Evolutionary conservation across 176 grass and related monocot genomes (phyloP), one percentile per base, ranked within the genome.

Genomic region (Neostapfia colusana): DNA sequence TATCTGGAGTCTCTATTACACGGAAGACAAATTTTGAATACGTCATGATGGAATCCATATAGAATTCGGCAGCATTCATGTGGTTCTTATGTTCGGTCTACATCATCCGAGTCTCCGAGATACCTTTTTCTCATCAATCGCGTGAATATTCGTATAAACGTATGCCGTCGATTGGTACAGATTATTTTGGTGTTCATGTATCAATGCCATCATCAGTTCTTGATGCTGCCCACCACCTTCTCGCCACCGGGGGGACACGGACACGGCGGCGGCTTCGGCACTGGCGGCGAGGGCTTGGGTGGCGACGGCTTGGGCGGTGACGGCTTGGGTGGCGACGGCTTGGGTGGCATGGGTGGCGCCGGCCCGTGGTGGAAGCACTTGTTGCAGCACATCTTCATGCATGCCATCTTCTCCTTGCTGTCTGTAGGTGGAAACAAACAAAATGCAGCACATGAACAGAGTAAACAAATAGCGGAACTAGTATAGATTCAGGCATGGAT

Each of bases 301-400:
- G 54, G 10, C 26, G 7, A 0, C 1, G 68, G 68, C 8, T 10
- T 12, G 4, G 69, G 43, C 2, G 42, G 7, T 4, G 67, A 10
- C 24, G 67, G 43, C 15, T 8, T 64, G 2, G 67, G 66, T 13
- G 67, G 72, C 72, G 27, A 27, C 0, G 72, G 65, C 65, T 25
- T 68, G 25, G 68, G 68, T 27, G 44, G 66, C 73, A 20, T 64
- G 10, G 75, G 75, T 58, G 39, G 8, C 17, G 40, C 24, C 25
- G 73, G 74, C 44, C n/a, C 60, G 75, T 65, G 70, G 70, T 66
- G 46, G 75, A 78, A 78, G 63, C 75, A 78, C 35, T 78, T 78
- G 12, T 78, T 31, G 75, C 75, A 65, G 75, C 75, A 78, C 8
- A 11, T 41, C 63, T 66, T 78, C 46, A 66, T 24, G 75, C 75